Percentiles rank a stretch among this genome's conserved stretches.
Conservation (phyloP, 495 filamentous ascomycete genomes). For the Lepidopterella palustris region DNA sequence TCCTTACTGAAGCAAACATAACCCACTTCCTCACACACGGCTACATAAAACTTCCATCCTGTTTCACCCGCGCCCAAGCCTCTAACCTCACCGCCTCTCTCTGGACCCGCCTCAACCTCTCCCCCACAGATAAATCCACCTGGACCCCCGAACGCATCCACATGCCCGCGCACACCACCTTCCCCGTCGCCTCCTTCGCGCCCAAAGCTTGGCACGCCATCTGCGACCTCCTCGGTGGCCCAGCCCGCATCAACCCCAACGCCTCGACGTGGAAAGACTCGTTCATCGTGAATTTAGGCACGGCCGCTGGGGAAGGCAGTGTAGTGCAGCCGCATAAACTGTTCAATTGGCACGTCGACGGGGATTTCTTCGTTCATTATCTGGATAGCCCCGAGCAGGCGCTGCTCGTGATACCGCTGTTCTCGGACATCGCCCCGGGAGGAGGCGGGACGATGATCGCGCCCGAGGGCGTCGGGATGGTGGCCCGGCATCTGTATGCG, state of each 20-base stretch:
- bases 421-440: constrained; percentile 54
- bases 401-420: constrained; percentile 62
- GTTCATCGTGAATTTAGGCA: constrained; percentile 69
- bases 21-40: constrained; percentile 61
- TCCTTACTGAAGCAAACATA: constrained; percentile 54
- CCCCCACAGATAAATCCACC: constrained; percentile 58
- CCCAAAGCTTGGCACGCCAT: constrained; percentile 65
- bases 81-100: constrained; percentile 50
- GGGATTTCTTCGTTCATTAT: constrained; percentile 71
- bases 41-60: constrained; percentile 53
- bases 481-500: constrained; percentile 55
- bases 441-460: constrained; percentile 66
- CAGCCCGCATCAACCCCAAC: constrained; percentile 47
- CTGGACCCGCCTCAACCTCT: constrained; percentile 65
- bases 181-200: constrained; percentile 52
- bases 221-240: constrained; percentile 63
- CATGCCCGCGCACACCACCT: constrained; percentile 55
- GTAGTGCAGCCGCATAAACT: constrained; percentile 46
- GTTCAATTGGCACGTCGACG: constrained; percentile 64
- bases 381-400: constrained; percentile 69
- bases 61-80: constrained; percentile 59
- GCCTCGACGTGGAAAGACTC: constrained; percentile 58
- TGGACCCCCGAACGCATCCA: constrained; percentile 51
- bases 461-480: constrained; percentile 48
- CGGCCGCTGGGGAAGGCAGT: constrained; percentile 47